Base-by-base conservation (phyloP, 192 early-diverging fungal species). In the Spizellomyces sp. region DNA sequence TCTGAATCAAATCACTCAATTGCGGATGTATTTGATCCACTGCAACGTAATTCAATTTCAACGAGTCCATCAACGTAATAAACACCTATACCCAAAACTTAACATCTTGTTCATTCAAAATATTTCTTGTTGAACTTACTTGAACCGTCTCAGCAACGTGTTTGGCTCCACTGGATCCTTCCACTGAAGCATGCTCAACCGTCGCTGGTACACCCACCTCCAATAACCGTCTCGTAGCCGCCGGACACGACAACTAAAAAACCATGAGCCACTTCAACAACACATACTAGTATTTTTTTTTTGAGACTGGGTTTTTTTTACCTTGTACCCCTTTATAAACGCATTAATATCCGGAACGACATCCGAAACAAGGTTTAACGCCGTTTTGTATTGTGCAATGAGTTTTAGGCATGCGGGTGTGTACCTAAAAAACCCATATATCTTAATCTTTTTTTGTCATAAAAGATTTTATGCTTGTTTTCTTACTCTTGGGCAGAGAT, bases 151-250 rank as follows among this genome's bases (percentile, higher is more conserved):
- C 91, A 0, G 92, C 94, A 17, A 95, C 88, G 58, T 90, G 81
- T 80, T 93, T 92, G n/a, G 88, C 89, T n/a, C 19, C 54, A 17
- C 46, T 44, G 6, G 63, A 65, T 10, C n/a, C 52, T 15, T 82
- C 67, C 46, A 71, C 82, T 9, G 86, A 86, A 0, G 88, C 91
- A 82, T 98, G 96, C 74, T 99, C 97, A 45, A 95, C 87, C 0
- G 97, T 99, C 9, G 93, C 92, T 2, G 97, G 97, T 0, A 99
- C 94, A 0, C 97, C 97, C n/a, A 96, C 92, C 75, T 94, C 92
- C 64, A 99, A 79, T 27, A 85, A 67, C 44, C 96, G 82, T 62
- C 91, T 89, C 15, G 84, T 83, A 4, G 96, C 97, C 5, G 94
- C 93, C 2, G 95, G 91, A 65, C 94, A 95, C 47, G 84, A 84